Evolutionary conservation across 2,329 filamentous ascomycete species (phyloP).

Genomic region (Aspergillus bombycis): DNA sequence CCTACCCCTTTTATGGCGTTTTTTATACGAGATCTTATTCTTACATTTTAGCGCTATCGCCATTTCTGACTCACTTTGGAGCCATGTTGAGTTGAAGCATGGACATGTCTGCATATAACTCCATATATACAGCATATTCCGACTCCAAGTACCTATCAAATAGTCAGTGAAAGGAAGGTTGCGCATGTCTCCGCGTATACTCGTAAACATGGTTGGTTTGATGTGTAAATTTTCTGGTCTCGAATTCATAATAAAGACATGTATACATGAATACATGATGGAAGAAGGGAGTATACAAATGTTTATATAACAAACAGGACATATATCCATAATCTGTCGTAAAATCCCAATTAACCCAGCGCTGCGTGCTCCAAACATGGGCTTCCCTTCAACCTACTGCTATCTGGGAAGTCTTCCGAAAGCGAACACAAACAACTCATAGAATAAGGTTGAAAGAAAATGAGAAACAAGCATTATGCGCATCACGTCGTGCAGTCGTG

Average conservation of each 20-base stretch:
- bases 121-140: neutral
- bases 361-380: conserved; percentile 13
- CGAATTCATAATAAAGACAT: conserved; percentile 12
- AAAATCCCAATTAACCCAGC: conserved; percentile 17
- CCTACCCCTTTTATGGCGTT: neutral
- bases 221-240: neutral
- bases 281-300: conserved; percentile 8
- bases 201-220: neutral
- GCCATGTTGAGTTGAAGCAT: neutral
- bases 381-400: conserved; percentile 7
- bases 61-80: neutral
- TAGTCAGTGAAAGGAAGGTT: neutral
- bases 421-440: neutral
- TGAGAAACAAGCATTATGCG: conserved; percentile 31
- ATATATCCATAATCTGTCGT: conserved; percentile 25
- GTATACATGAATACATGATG: conserved; percentile 20
- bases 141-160: neutral
- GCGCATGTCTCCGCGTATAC: neutral
- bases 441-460: conserved; percentile 10
- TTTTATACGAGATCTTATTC: neutral
- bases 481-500: conserved; percentile 37
- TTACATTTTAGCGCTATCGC: neutral
- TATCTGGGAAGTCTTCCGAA: neutral
- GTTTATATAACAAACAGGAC: conserved; percentile 11
- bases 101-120: neutral